These are phyloP conservation scores for Collybiopsis luxurians DNA, from an alignment of 768 basidiomycete species.

Conservation along the genomic window DNA sequence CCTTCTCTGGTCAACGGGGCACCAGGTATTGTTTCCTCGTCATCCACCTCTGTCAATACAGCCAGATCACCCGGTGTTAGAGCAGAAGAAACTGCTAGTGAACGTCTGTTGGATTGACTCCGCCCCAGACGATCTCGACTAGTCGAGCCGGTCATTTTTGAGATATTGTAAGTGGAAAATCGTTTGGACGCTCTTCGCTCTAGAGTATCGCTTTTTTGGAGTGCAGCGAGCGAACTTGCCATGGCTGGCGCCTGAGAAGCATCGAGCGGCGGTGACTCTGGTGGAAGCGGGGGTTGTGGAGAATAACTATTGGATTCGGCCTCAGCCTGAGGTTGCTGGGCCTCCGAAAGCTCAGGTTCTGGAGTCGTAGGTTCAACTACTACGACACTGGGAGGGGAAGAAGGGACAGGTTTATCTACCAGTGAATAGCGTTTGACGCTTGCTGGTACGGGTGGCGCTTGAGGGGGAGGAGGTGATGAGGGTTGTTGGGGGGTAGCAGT, in stretches of 20 bases:
- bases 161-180: constrained; percentile 92
- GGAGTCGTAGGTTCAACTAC: constrained; percentile 53
- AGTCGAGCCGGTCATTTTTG: constrained; percentile 79
- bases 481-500: constrained; percentile 16
- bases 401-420: constrained; percentile 61
- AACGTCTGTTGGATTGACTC: constrained; percentile 57
- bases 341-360: constrained; percentile 22
- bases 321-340: constrained; percentile 17
- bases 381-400: constrained; percentile 37
- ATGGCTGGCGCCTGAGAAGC: constrained; percentile 57
- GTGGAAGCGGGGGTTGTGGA: constrained; percentile 28
- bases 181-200: constrained; percentile 94
- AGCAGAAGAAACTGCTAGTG: constrained; percentile 58
- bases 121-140: constrained; percentile 48
- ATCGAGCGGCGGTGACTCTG: constrained; percentile 35
- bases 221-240: constrained; percentile 80
- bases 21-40: constrained; percentile 31
- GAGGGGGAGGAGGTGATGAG: constrained; percentile 17
- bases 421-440: constrained; percentile 79
- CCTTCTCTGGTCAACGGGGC: constrained; percentile 18
- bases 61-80: constrained; percentile 72
- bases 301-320: constrained; percentile 24
- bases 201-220: constrained; percentile 82
- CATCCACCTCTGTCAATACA: constrained; percentile 73
- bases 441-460: constrained; percentile 52